Evolutionary conservation across 257 asterid genomes (phyloP).

Genomic region (Ligustrum vulgare): DNA sequence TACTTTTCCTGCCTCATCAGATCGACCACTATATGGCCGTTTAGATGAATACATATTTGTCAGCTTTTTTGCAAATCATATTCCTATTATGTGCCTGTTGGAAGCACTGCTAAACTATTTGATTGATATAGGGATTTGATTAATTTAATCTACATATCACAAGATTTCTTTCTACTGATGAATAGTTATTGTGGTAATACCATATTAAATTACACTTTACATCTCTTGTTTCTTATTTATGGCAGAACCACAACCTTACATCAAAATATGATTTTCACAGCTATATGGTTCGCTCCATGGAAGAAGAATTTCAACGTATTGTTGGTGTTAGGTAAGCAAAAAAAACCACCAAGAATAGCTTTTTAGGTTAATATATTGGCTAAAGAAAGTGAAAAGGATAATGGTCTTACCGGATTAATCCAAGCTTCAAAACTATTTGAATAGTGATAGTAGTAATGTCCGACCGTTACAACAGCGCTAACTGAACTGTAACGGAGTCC

Average conservation of each 20-base stretch:
- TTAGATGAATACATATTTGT: not conserved
- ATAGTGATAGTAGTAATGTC: not conserved
- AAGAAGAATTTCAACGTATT: slow-evolving; percentile 95
- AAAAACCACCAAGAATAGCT: slow-evolving; percentile 12
- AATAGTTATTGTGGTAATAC: not conserved
- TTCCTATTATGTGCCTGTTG: not conserved
- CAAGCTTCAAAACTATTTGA: slow-evolving; percentile 11
- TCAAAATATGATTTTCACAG: slow-evolving; percentile 97
- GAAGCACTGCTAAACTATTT: not conserved
- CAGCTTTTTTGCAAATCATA: not conserved
- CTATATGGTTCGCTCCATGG: slow-evolving; percentile 99
- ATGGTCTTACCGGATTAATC: not conserved
- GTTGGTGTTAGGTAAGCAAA: slow-evolving; percentile 91
- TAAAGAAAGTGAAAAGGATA: slow-evolving; percentile 2
- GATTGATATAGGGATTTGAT: not conserved
- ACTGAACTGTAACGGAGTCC: not conserved
- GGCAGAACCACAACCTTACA: slow-evolving; percentile 99
- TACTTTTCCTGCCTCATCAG: not conserved
- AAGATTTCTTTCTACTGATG: not conserved
- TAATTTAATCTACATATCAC: not conserved
- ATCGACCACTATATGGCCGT: not conserved
- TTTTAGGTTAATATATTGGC: slow-evolving; percentile 14
- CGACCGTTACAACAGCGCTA: not conserved
- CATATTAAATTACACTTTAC: slow-evolving; percentile 18
- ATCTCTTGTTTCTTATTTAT: slow-evolving; percentile 46